A percentile compares a stretch with the other conserved stretches of the same genome.
These are phyloP conservation scores for Colletotrichum sp. DNA, from an alignment of 2,329 filamentous ascomycete species.

Conservation along the genomic window DNA sequence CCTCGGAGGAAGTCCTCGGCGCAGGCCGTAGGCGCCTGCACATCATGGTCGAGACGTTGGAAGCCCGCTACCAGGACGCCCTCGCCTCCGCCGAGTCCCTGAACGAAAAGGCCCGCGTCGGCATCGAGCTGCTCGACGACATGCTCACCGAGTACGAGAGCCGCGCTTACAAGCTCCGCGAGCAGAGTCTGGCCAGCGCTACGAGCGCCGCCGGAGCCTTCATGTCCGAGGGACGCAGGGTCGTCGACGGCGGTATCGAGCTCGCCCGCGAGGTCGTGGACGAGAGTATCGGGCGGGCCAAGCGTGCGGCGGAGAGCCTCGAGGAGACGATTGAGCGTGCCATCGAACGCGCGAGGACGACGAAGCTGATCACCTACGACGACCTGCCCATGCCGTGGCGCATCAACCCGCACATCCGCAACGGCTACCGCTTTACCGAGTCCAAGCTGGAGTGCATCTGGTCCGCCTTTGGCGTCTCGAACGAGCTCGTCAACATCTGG, in stretches of 20 bases:
- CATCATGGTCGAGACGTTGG: conserved; percentile 91
- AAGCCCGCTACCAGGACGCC: conserved; percentile 85
- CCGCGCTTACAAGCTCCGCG: conserved; percentile 79
- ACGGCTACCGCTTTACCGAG: conserved; percentile 92
- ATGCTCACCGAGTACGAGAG: conserved; percentile 87
- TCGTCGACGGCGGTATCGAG: conserved; percentile 79
- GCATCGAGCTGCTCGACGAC: conserved; percentile 83
- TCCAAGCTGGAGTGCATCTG: conserved; percentile 88
- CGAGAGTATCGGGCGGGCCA: conserved; percentile 82
- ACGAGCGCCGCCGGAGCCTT: conserved; percentile 73
- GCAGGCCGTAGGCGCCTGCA: conserved; percentile 83
- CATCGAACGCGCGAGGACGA: conserved; percentile 74
- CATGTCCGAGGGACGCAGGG: conserved; percentile 79
- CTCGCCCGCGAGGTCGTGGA: conserved; percentile 79
- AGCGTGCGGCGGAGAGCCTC: conserved; percentile 79
- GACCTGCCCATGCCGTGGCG: conserved; percentile 92
- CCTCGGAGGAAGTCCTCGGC: conserved; percentile 88
- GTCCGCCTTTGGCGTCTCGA: conserved; percentile 84
- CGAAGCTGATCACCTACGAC: conserved; percentile 86
- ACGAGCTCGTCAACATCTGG: conserved; percentile 98
- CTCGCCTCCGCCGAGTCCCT: conserved; percentile 84
- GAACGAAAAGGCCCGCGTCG: conserved; percentile 89
- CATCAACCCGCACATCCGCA: conserved; percentile 90
- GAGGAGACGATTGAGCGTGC: conserved; percentile 86
- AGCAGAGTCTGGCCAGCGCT: conserved; percentile 72